Base-by-base conservation (phyloP, 768 basidiomycete species). In the Suillus tomentosus region DNA sequence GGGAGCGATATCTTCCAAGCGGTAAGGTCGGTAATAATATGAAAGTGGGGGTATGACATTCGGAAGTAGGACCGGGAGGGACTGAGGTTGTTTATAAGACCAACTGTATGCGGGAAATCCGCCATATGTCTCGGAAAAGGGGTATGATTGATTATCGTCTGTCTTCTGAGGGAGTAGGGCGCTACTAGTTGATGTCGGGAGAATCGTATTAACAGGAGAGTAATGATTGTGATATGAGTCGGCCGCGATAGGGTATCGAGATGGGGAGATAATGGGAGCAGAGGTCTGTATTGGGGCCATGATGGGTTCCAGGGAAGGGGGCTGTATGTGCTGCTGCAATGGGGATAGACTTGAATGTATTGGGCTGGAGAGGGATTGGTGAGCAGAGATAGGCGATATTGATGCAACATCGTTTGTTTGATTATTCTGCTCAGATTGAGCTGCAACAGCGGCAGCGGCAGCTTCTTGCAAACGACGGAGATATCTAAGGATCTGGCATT, bases 1-100 rank as follows among this genome's bases (percentile, higher is more conserved):
- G 22, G 92, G 90, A 11, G 93, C 90, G 61, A 95, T 85, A 65
- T 91, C 88, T 71, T 95, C 91, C 54, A 96, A 79, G 40, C 90
- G 82, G 71, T 88, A 89, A 2, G 89, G 84, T n/a, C 88, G 84
- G 71, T 87, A 89, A 72, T 88, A 89, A 71, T 85, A 85, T 0
- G 88, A 88, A 37, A 93, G 82, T n/a, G 90, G 86, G 27, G 83
- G 81, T 36, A 83, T 72, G 60, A 71, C 72, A 24, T 73, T 71
- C 17, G 86, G 86, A 14, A 77, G 68, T 42, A 76, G 77, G 47
- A 84, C 76, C 19, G 82, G 78, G 34, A 81, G 78, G 5, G 81
- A 76, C 9, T 80, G 82, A 62, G 87, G 84, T 65, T 88, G 86
- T 67, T 86, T 87, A 78, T 86, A 89, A 8, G 87, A 84, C 89